Conservation (phyloP, 768 basidiomycete genomes). For the Lactarius hatsudake region DNA sequence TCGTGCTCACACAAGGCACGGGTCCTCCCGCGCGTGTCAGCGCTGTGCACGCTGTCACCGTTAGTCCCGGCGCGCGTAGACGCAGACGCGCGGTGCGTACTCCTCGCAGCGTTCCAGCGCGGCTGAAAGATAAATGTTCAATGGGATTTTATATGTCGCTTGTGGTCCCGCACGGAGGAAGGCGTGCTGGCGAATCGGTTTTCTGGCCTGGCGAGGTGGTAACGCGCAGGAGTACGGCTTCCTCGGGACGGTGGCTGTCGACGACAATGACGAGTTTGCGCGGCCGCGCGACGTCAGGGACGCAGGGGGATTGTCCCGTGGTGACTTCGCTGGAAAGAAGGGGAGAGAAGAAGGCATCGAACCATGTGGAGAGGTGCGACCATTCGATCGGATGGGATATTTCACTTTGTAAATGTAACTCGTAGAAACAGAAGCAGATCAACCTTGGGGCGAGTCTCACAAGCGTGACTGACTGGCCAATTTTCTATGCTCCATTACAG, state of each 20-base stretch:
- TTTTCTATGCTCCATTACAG: no score
- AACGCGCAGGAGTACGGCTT: conserved; percentile 28
- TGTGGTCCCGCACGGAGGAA: conserved; percentile 46
- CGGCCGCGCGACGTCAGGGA: conserved; percentile 21
- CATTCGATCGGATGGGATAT: conserved; percentile 34
- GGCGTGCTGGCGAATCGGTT: conserved; percentile 46
- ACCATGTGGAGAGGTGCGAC: conserved; percentile 39
- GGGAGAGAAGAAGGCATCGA: conserved; percentile 20
- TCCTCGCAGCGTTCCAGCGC: no score
- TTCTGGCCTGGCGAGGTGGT: conserved; percentile 29
- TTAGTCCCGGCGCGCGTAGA: no score
- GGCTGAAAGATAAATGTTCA: conserved; percentile 39
- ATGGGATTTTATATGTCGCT: conserved; percentile 30
- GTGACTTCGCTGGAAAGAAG: conserved; percentile 40
- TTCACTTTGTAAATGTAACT: conserved; percentile 23
- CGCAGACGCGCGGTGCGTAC: no score
- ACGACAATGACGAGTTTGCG: conserved; percentile 31
- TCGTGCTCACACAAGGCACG: conserved; percentile 32
- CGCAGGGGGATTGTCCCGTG: conserved; percentile 31
- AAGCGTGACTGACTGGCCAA: neutral
- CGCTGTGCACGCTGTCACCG: conserved; percentile 29
- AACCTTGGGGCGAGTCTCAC: neutral
- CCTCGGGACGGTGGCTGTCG: conserved; percentile 38
- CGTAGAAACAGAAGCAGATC: no score
- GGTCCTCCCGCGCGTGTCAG: conserved; percentile 48